Percentiles rank a stretch among this genome's conserved stretches.
phyloP scores from a whole-genome alignment of 2,329 filamentous ascomycete genomes.

The Lasiodiplodia gonubiensis region DNA sequence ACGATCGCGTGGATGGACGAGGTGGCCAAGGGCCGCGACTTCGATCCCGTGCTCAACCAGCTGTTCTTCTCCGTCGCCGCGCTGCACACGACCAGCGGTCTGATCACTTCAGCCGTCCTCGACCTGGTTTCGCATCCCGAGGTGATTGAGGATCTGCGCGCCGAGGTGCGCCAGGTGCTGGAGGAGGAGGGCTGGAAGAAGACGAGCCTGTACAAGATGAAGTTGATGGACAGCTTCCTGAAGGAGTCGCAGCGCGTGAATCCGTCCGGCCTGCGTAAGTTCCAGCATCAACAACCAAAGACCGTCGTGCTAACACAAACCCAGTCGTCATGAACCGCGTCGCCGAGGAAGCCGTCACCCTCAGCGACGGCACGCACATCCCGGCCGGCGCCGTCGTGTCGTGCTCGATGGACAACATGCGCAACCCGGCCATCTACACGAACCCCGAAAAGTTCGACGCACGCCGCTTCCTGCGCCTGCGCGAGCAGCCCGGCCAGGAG shows the following conservation, averaged over 20 bases:
- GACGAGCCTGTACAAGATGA: conserved; percentile 37
- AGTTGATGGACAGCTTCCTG: conserved; percentile 42
- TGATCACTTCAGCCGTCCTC: conserved; percentile 34
- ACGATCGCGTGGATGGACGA: conserved; percentile 36
- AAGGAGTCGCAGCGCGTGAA: conserved; percentile 42
- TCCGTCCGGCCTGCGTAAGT: conserved; percentile 33
- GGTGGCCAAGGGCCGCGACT: conserved; percentile 31
- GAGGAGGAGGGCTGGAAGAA: conserved; percentile 39
- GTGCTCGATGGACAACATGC: conserved; percentile 11
- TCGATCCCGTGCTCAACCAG: conserved; percentile 30
- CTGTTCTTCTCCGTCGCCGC: conserved; percentile 32
- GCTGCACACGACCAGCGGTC: conserved; percentile 36
- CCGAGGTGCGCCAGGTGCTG: conserved; percentile 37
- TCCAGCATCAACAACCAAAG: background rate
- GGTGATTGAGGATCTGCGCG: conserved; percentile 35
- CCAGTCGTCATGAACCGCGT: conserved; percentile 35
- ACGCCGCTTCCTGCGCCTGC: conserved; percentile 30
- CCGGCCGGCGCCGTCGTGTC: conserved; percentile 32
- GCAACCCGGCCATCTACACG: conserved; percentile 24
- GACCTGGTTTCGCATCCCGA: conserved; percentile 36
- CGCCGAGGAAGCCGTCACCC: conserved; percentile 33
- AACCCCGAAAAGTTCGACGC: conserved; percentile 31
- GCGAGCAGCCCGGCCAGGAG: conserved; percentile 25
- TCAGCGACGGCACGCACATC: conserved; percentile 39
- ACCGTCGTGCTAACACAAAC: background rate